Evolutionary conservation across 75 land plant species (phyloP).

Genomic region (Adiantum capillusveneris): DNA sequence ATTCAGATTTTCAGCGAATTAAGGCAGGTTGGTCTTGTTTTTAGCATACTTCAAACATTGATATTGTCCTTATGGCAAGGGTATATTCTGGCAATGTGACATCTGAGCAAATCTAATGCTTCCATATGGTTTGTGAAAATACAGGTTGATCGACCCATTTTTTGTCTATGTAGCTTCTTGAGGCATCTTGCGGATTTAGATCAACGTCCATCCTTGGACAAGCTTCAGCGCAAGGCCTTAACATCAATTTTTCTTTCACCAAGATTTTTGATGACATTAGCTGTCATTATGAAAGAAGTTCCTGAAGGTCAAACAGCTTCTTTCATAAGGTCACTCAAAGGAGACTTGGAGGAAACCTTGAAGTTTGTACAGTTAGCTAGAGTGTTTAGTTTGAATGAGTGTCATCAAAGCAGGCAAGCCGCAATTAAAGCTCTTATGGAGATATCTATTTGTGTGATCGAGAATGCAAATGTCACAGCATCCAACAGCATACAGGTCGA

Average conservation of each 20-base stretch:
- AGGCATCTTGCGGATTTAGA: slow-evolving; percentile 6
- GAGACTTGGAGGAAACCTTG: slow-evolving; percentile 45
- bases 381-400: background rate
- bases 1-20: slow-evolving; percentile 62
- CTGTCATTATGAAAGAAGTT: slow-evolving; percentile 32
- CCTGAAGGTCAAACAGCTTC: slow-evolving; percentile 73
- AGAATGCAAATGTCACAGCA: slow-evolving; percentile 48
- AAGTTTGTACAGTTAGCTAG: slow-evolving; percentile 20
- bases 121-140: background rate
- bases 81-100: background rate
- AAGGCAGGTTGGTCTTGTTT: slow-evolving; percentile 58
- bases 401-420: slow-evolving; percentile 13
- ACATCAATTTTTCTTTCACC: slow-evolving; percentile 10
- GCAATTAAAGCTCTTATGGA: slow-evolving; percentile 48
- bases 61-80: background rate
- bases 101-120: background rate
- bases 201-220: background rate
- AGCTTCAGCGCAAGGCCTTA: background rate
- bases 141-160: slow-evolving; percentile 43
- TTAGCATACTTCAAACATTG: background rate
- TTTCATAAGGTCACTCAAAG: slow-evolving; percentile 24
- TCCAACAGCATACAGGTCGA: slow-evolving; percentile 55
- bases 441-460: slow-evolving; percentile 47
- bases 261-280: slow-evolving; percentile 30
- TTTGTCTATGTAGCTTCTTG: slow-evolving; percentile 41